Evolutionary conservation across 495 filamentous ascomycete species (phyloP).

Genomic region (Neurospora hispaniola): DNA sequence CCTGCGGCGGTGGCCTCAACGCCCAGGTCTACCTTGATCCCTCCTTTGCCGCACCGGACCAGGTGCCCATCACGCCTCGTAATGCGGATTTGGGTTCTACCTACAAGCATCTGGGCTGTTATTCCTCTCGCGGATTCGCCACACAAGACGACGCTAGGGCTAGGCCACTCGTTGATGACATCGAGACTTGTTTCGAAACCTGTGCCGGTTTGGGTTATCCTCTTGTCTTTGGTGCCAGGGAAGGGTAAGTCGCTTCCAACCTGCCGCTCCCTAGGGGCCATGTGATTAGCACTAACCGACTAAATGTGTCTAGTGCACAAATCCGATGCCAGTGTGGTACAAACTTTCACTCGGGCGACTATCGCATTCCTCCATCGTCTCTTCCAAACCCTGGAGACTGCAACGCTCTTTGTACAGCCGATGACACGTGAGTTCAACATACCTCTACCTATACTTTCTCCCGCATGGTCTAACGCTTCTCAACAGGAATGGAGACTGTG

Average conservation of each 20-base stretch:
- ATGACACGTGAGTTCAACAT: not conserved
- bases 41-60: slow-evolving; percentile 6
- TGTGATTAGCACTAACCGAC: not conserved
- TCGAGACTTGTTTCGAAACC: not conserved
- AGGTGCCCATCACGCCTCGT: not conserved
- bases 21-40: slow-evolving; percentile 13
- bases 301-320: not conserved
- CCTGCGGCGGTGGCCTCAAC: slow-evolving; percentile 5
- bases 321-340: slow-evolving; percentile 7
- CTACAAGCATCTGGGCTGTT: slow-evolving; percentile 10
- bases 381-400: not conserved
- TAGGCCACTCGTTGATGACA: not conserved
- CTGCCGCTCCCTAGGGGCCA: not conserved
- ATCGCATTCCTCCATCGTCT: slow-evolving; percentile 1
- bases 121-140: not conserved
- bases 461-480: not conserved
- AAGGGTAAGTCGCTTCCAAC: not conserved
- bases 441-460: not conserved
- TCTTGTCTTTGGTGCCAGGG: not conserved
- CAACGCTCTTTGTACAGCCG: not conserved
- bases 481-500: not conserved
- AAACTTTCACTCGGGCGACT: not conserved
- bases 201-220: slow-evolving; percentile 11
- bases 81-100: not conserved
- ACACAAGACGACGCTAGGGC: not conserved